Evolutionary conservation across 2,329 filamentous ascomycete genomes (phyloP), one percentile per base, ranked within the genome.

Genomic region (Arthrobotrys entomopaga): DNA sequence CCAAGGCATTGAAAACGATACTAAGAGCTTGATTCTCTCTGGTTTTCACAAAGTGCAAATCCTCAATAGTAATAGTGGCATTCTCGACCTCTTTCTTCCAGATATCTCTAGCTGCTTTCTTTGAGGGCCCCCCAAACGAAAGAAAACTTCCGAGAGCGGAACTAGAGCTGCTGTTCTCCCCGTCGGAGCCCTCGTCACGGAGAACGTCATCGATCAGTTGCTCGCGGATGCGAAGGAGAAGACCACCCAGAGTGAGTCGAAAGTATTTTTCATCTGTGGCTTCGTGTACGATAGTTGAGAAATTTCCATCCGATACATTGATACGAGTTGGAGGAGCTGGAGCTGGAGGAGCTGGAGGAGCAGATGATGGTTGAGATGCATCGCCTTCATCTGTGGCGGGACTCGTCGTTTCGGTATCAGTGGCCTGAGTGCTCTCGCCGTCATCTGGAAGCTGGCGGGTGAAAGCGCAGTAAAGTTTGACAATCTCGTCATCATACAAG

Each of bases 11-110:
- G 26, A 65, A 73, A 5, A 48, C 57, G 19, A 66, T 66, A 19
- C 54, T 65, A 19, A 73, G 57, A 13, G 69, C 69, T 22, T 73
- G 69, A 26, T 24, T 61, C n/a, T 65, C 61, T 4, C 60, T 26
- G 26, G 49, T 50, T 15, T 53, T 61, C 2, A 57, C 50, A n/a
- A 73, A 73, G 38, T 65, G 46, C 20, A 73, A 53, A 16, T 60
- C 26, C 10, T 73, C 49, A 38, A 73, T 38, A 2, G 61, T 11
- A 4, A 73, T 50, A 2, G 54, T 61, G 0, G 61, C 60, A 42
- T 56, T 43, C n/a, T 73, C 69, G 15, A 60, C 24, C n/a, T 49
- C 49, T 7, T 29, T 65, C 20, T 42, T 65, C 24, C 38, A 48
- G 10, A 20, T 50, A 26, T 52, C 40, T 34, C 48, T 13, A 43